Percentiles rank a stretch among this genome's conserved stretches.
Conservation (phyloP, 2,329 filamentous ascomycete species). For the Chalaropsis thielavioides region DNA sequence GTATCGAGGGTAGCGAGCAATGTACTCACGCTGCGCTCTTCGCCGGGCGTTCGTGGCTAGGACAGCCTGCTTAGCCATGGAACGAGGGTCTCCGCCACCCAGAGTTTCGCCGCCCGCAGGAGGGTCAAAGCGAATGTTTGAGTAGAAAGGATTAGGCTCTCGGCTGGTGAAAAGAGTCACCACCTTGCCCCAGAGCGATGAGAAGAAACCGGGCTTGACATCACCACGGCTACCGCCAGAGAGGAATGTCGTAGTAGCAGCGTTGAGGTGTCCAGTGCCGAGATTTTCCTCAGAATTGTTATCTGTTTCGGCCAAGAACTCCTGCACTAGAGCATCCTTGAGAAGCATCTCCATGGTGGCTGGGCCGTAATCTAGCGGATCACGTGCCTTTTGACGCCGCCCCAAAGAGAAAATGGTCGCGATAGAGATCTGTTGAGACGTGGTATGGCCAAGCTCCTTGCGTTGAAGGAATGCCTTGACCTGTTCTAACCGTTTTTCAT, state of each 20-base stretch:
- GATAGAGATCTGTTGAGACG: slow-evolving; percentile 57
- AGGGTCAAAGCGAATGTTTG: slow-evolving; percentile 52
- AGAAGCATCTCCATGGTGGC: slow-evolving; percentile 91
- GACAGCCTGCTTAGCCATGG: slow-evolving; percentile 83
- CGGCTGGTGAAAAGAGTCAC: slow-evolving; percentile 41
- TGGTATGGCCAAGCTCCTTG: slow-evolving; percentile 62
- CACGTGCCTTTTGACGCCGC: slow-evolving; percentile 44
- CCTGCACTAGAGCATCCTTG: slow-evolving; percentile 86
- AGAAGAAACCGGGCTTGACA: slow-evolving; percentile 43
- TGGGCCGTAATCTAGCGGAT: slow-evolving; percentile 82
- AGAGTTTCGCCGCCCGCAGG: slow-evolving; percentile 47
- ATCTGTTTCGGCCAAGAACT: slow-evolving; percentile 72
- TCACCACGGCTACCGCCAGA: slow-evolving; percentile 25
- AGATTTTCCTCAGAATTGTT: slow-evolving; percentile 25
- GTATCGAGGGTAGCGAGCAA: slow-evolving; percentile 74
- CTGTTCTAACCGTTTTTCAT: slow-evolving; percentile 93
- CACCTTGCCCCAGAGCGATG: slow-evolving; percentile 47
- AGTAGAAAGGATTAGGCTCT: slow-evolving; percentile 93
- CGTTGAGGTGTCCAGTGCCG: slow-evolving; percentile 23
- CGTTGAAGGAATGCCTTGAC: slow-evolving; percentile 88
- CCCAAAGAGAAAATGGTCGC: slow-evolving; percentile 54
- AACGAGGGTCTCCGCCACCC: slow-evolving; percentile 52
- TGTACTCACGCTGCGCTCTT: slow-evolving; percentile 78
- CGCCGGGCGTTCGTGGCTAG: slow-evolving; percentile 70
- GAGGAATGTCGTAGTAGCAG: slow-evolving; percentile 21